Evolutionary conservation across 345 rosid species (phyloP), one percentile per base, ranked within the genome.

Genomic region (Aquilaria malaccensis): DNA sequence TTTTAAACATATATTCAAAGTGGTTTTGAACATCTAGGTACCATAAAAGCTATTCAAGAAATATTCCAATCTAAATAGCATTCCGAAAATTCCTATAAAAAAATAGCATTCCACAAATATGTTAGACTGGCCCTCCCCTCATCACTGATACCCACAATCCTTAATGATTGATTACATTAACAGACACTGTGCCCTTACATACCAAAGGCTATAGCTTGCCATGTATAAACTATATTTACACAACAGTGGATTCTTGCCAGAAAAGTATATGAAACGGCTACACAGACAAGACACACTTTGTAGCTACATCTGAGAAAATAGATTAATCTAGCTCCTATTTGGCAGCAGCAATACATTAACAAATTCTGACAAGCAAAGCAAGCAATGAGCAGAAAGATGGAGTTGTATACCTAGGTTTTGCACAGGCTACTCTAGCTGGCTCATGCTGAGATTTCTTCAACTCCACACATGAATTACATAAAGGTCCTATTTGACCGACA

Each of bases 401-500:
- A 37, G 7, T 37, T 11, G 60, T 70, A 64, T 75, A 82, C 89
- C 89, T 78, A 50, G 69, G 65, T 68, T 52, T 72, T 50, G 60
- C 55, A 68, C 69, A 56, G 49, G 69, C 66, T 65, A 72, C 61
- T 72, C 67, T 50, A 70, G 62, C 69, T 45, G 69, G 55, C 70
- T 56, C 74, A 47, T 64, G 61, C 69, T 74, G 77, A 55, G 76
- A 69, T 66, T 72, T 80, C 68, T 76, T 84, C 49, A 76, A 66
- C 62, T 81, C 86, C 31, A 70, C 78, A 55, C 99, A 89, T 61
- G 85, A 60, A 75, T 73, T 76, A 82, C 97, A 90, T 58, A 85
- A 73, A 64, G 88, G 85, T 64, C 97, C 96, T 57, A 81, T 73
- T 76, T 72, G 84, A 65, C 92, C 95, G 71, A 86, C 85, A 74